Evolutionary conservation across 352 stramenopile species (phyloP), one percentile per base, ranked within the genome.

Genomic region (Pythium sp.): DNA sequence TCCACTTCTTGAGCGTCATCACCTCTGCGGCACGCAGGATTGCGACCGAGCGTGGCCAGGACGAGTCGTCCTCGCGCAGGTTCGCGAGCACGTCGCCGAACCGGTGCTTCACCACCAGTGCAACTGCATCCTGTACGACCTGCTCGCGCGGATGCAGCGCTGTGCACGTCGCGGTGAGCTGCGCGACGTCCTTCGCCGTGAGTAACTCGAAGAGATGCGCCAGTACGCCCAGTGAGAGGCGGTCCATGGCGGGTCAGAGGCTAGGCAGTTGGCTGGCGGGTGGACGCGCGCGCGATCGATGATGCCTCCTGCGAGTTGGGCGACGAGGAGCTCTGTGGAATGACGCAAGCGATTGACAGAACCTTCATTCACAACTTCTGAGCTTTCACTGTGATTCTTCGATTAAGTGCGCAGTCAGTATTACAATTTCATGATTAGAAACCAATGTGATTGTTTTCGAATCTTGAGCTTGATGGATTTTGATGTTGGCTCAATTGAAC

Each of bases 131-230:
- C 54, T 89, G 81, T 30, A 91, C 79, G 15, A 56, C 67, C 0
- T 51, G 46, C 46, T 82, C 71, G 32, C 59, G 64, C 5, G 78
- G 67, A 62, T 75, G 67, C 28, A 93, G 64, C 8, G 76, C 63
- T 14, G 75, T 69, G 54, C 84, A 92, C 0, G 77, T 89, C 24
- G 59, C 63, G 2, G 74, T 68, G 22, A 93, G 64, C 20, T 78
- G 79, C 22, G 81, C 72, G 11, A 92, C 67, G 67, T 94, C 86
- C 15, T 60, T 66, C 0, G 84, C 78, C 22, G 83, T 78, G 51
- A 94, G 76, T 34, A 92, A 73, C 67, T 79, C 77, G 47, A 93
- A 86, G 58, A 94, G 64, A 15, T 86, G 75, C 58, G 84, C 74
- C 36, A 94, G 62, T 26, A 85, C 73, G 36, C 72, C 66, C 14